Evolutionary conservation across 139 green algal species (phyloP).

Genomic region (Picochlorum sp.): DNA sequence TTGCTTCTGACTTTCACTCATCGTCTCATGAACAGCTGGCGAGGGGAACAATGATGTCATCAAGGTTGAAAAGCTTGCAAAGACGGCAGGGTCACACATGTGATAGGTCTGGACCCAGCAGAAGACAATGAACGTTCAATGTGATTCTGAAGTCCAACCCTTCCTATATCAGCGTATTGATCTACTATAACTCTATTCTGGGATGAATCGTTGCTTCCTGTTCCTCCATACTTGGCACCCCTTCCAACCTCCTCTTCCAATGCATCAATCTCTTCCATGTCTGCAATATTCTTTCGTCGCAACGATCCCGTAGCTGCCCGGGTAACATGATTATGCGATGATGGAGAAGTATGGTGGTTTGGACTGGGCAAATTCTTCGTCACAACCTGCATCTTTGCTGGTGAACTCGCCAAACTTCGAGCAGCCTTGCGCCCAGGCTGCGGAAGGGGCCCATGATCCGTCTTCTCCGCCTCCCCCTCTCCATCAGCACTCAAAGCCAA

Average conservation of each 20-base stretch:
- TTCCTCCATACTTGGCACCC: neutral
- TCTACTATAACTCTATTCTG: slow-evolving; percentile 29
- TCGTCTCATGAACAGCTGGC: neutral
- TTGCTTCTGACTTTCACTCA: slow-evolving; percentile 17
- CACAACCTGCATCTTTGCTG: neutral
- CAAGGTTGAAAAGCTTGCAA: slow-evolving; percentile 17
- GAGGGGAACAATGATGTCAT: slow-evolving; percentile 20
- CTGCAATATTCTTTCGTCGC: slow-evolving; percentile 10
- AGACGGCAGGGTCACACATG: slow-evolving; percentile 21
- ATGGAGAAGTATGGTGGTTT: neutral
- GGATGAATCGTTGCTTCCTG: slow-evolving; percentile 17
- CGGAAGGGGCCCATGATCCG: neutral
- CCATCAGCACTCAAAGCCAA: slow-evolving; percentile 15
- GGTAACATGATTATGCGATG: slow-evolving; percentile 21
- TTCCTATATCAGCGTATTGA: slow-evolving; percentile 18
- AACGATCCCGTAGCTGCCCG: slow-evolving; percentile 23
- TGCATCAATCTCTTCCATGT: slow-evolving; percentile 5
- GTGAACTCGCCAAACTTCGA: neutral
- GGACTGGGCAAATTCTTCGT: neutral
- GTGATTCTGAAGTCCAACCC: neutral
- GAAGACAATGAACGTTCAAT: slow-evolving; percentile 9
- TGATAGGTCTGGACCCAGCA: slow-evolving; percentile 12
- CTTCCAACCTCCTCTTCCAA: slow-evolving; percentile 1
- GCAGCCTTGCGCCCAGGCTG: neutral
- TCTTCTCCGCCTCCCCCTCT: slow-evolving; percentile 7